phyloP scores from a whole-genome alignment of 192 early-diverging fungal species.

The Umbelopsis vinacea region DNA sequence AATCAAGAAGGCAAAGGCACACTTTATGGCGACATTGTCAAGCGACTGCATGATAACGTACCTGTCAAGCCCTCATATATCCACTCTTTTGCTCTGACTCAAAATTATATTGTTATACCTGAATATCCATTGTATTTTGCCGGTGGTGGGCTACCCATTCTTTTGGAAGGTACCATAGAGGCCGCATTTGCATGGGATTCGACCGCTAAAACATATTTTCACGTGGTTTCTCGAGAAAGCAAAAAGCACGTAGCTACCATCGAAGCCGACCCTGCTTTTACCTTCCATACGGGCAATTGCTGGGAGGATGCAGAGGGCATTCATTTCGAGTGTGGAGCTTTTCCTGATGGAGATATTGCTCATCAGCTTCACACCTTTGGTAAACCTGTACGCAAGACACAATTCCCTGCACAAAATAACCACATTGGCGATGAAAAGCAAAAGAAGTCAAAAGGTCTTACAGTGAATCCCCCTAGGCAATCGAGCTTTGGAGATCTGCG shows the following conservation, averaged over 20 bases:
- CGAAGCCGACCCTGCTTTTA: constrained; percentile 48
- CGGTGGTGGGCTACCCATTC: constrained; percentile 40
- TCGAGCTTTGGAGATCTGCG: constrained; percentile 17
- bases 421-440: neutral
- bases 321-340: constrained; percentile 43
- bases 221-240: constrained; percentile 47
- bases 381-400: neutral
- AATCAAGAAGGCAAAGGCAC: constrained; percentile 11
- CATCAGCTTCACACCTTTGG: constrained; percentile 2
- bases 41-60: constrained; percentile 9
- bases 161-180: constrained; percentile 33
- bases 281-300: constrained; percentile 58
- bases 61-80: constrained; percentile 46
- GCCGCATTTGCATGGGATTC: constrained; percentile 51
- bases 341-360: constrained; percentile 36
- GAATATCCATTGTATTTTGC: constrained; percentile 52
- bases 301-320: constrained; percentile 54
- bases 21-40: constrained; percentile 26
- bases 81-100: constrained; percentile 59
- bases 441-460: constrained; percentile 12
- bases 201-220: constrained; percentile 42
- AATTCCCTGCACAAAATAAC: neutral
- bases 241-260: constrained; percentile 54
- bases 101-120: constrained; percentile 59
- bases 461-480: neutral